Base-by-base conservation (phyloP, 83 land plant species). In the Picea abies region DNA sequence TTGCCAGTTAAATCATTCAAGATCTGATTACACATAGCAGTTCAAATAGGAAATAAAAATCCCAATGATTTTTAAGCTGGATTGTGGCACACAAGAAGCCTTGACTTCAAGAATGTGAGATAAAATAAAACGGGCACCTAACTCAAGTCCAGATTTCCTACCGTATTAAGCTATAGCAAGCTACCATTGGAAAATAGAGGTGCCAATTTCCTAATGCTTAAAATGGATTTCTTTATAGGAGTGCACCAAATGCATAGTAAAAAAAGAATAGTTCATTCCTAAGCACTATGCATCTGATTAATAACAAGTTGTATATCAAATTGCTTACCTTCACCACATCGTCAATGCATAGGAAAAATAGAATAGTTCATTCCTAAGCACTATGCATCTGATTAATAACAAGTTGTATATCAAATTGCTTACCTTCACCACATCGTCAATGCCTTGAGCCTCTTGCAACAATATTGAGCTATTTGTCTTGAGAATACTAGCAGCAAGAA, bases 381-480 rank as follows among this genome's bases (percentile, higher is more conserved):
- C 5, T n/a, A 75, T 22, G 29, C 78, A 49, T 44, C 9, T n/a
- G 17, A 49, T 4, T 73, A n/a, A 41, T 44, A 44, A 3, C 39
- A 39, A 71, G 17, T 35, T 47, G 35, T 60, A 15, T 62, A 23
- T 44, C 52, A 63, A 69, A 44, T 49, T 58, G 35, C 81, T 66
- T 44, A 94, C 98, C 95, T 96, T 94, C 39, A 96, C 87, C 78
- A 96, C 98, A 86, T 96, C 98, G 84, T 96, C 98, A 14, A 96
- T 86, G 14, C 98, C 98, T 37, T 90, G 92, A 67, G 98, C 96
- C 85, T 91, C 95, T 44, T 80, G 82, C 79, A 93, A 82, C 44
- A 96, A 88, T 89, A 86, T 93, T 60, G 89, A 29, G 67, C 95
- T 90, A 82, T 90, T 93, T 65, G 85, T 91, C 82, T 96, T 92